Evolutionary conservation across 139 green algal genomes (phyloP).

Genomic region (Tetratostichococcus sp.): DNA sequence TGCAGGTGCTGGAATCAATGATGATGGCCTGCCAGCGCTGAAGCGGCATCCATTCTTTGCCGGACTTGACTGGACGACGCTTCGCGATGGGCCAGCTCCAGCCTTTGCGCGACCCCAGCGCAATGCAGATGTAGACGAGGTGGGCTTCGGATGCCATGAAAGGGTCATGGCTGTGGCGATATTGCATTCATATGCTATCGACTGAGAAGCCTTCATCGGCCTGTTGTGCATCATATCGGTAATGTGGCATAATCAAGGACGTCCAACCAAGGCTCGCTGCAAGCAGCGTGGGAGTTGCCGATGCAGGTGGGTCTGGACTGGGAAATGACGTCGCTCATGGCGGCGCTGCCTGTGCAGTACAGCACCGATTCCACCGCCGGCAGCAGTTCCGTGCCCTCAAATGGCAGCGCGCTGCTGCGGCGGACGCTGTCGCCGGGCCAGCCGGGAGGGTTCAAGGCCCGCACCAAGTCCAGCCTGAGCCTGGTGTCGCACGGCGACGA

Average conservation of each 20-base stretch:
- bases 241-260: no score
- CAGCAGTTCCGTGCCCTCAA: background rate
- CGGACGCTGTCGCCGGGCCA: background rate
- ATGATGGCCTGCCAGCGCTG: background rate
- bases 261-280: no score
- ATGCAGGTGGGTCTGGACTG: constrained; percentile 21
- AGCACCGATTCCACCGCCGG: background rate
- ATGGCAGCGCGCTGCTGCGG: no score
- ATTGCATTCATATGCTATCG: no score
- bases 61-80: constrained; percentile 33
- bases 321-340: constrained; percentile 12
- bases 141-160: no score
- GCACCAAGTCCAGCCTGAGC: background rate
- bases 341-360: constrained; percentile 7
- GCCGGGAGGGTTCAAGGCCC: no score
- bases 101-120: background rate
- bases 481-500: background rate
- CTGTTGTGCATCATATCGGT: no score
- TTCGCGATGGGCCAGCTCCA: constrained; percentile 13
- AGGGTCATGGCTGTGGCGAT: no score
- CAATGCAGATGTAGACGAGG: background rate
- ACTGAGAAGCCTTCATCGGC: no score
- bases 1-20: constrained; percentile 4
- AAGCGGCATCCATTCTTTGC: constrained; percentile 23
- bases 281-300: no score